Evolutionary conservation across 2,329 filamentous ascomycete species (phyloP), one percentile per base, ranked within the genome.

Genomic region (Penicillium sp.): DNA sequence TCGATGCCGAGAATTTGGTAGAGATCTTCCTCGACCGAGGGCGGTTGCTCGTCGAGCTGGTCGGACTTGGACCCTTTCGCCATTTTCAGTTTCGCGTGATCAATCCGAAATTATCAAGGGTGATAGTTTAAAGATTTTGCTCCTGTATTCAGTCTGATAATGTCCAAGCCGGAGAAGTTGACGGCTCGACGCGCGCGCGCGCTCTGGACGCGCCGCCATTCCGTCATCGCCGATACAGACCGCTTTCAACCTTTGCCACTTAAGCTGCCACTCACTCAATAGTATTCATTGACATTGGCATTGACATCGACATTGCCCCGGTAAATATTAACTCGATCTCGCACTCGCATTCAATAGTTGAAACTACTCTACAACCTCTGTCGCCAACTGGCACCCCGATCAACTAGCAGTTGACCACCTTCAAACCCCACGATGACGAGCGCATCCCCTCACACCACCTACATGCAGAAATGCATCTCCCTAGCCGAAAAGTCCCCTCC

Each of bases 401-500:
- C 40, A 1, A 41, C 17, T 10, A 12, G 10, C 36, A 24, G 26
- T 24, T 29, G 21, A 41, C 20, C 10, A 32, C 8, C 26, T 9
- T 17, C 12, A 21, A 21, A 23, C 18, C 49, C 43, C 58, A 57
- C 50, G 20, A 63, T 62, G 60, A 41, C 59, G 41, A 55, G 46
- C 23, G 53, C 56, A 44, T 63, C 70, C 44, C 60, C 65, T 20
- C 74, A 76, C 54, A 53, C 68, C 33, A 54, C 67, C 51, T 84
- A 84, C 67, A 88, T 97, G 78, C 81, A 78, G 48, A 77, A 87
- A 49, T 91, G 91, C 30, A 83, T 97, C 51, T 75, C 80, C n/a
- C 80, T 91, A 56, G 92, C 94, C 10, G 80, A 82, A 29, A 82
- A 88, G 58, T 96, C 92, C 9, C 89, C 90, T 2, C 90, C 91